phyloP scores from a whole-genome alignment of 78 protist species.

The Dictyostelium brefeldianum region DNA sequence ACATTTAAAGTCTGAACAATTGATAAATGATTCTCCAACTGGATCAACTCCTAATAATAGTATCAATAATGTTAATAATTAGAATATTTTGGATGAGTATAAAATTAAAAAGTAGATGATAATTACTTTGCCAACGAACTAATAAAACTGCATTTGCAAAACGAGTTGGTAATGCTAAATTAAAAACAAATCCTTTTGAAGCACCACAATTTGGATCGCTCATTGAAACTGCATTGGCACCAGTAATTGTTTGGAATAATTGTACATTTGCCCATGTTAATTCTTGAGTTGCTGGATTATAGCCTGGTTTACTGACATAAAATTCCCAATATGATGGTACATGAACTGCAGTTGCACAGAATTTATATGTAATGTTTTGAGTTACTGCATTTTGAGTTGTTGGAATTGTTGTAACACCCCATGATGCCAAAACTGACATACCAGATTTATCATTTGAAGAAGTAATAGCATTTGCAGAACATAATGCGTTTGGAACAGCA shows the following conservation, averaged over 20 bases:
- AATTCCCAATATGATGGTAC: conserved; percentile 48
- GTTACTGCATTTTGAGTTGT: neutral
- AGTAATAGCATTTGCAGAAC: conserved; percentile 17
- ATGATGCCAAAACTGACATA: conserved; percentile 2
- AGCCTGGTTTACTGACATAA: conserved; percentile 52
- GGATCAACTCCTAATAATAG: conserved; percentile 23
- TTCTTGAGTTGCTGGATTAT: neutral
- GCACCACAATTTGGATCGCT: neutral
- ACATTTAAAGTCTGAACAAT: conserved; percentile 31
- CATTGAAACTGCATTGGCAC: neutral
- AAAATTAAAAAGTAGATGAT: too few relatives aligned
- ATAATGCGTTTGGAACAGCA: conserved; percentile 22
- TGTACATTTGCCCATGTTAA: conserved; percentile 38
- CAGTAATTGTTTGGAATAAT: neutral
- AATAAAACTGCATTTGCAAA: neutral
- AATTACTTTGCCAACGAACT: conserved; percentile 21
- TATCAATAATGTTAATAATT: too few relatives aligned
- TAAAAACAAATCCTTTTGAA: neutral
- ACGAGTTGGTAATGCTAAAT: conserved; percentile 28
- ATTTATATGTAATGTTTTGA: neutral
- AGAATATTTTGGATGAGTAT: too few relatives aligned
- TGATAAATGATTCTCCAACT: conserved; percentile 65
- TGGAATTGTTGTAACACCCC: conserved; percentile 35
- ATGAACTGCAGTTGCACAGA: conserved; percentile 73
- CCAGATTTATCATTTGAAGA: conserved; percentile 42